Conservation (phyloP, 1,284 basidiomycete species). For the Phaffia rhodozyma region DNA sequence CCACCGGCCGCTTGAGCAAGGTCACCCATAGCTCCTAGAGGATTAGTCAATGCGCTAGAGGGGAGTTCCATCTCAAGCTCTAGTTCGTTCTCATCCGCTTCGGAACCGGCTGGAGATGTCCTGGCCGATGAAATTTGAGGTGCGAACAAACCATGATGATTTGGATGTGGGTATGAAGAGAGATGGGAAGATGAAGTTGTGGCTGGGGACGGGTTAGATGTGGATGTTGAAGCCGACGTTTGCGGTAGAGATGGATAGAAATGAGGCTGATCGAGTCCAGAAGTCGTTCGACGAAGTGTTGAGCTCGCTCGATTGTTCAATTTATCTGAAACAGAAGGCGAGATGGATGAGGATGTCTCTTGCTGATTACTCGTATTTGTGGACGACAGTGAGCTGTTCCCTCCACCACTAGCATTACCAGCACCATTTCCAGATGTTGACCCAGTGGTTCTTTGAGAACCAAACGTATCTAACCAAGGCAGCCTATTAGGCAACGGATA, state of each 20-base stretch:
- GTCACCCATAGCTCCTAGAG: constrained; percentile 3
- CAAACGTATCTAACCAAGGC: neutral
- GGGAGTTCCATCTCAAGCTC: constrained; percentile 10
- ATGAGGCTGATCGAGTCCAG: no score
- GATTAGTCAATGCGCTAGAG: neutral
- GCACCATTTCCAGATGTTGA: neutral
- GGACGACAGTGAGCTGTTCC: neutral
- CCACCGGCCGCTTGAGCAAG: neutral
- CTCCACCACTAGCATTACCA: neutral
- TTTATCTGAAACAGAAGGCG: neutral
- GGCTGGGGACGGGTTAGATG: neutral
- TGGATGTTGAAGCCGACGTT: neutral
- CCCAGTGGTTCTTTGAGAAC: neutral
- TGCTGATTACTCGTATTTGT: no score
- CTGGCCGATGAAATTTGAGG: constrained; percentile 13
- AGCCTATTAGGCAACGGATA: constrained; percentile 11
- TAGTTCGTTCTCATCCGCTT: constrained; percentile 1
- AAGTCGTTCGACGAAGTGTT: neutral
- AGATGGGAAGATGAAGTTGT: neutral
- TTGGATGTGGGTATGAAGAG: neutral
- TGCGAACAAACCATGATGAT: neutral
- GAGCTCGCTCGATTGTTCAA: neutral
- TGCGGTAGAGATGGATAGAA: neutral
- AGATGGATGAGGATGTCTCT: no score
- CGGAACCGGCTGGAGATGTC: constrained; percentile 14